Evolutionary conservation across 1,284 basidiomycete species (phyloP).

Genomic region (Cryptococcus sp.): DNA sequence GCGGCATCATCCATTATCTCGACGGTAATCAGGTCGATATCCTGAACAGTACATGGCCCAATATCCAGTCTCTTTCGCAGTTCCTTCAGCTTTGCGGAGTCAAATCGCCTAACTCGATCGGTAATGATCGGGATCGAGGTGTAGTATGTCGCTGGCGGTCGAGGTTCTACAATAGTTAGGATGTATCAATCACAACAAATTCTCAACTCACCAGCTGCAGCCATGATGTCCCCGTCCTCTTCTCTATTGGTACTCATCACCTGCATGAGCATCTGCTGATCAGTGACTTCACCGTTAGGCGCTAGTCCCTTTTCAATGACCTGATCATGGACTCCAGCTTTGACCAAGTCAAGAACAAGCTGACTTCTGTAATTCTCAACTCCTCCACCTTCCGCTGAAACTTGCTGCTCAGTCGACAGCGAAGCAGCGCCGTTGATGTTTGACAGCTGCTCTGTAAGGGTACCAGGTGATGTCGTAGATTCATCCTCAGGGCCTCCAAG

Average conservation of each 20-base stretch:
- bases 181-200: neutral
- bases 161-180: constrained; percentile 19
- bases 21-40: constrained; percentile 81
- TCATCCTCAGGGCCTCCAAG: constrained; percentile 32
- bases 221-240: constrained; percentile 74
- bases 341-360: constrained; percentile 81
- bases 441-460: constrained; percentile 59
- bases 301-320: constrained; percentile 43
- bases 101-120: constrained; percentile 72
- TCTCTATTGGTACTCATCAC: constrained; percentile 78
- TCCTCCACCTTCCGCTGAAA: constrained; percentile 65
- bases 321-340: constrained; percentile 67
- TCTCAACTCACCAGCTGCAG: constrained; percentile 65
- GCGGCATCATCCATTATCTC: constrained; percentile 73
- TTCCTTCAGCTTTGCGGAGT: constrained; percentile 89
- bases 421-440: constrained; percentile 70
- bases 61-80: constrained; percentile 84
- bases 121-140: constrained; percentile 82
- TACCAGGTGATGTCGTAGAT: constrained; percentile 51
- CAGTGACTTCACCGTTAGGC: constrained; percentile 61
- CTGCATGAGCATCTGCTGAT: constrained; percentile 94
- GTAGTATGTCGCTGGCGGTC: constrained; percentile 63
- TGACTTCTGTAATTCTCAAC: constrained; percentile 93
- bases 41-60: constrained; percentile 73
- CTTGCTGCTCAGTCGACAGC: constrained; percentile 84